Conservation (phyloP, 768 basidiomycete species). For the Boletus bicolor region DNA sequence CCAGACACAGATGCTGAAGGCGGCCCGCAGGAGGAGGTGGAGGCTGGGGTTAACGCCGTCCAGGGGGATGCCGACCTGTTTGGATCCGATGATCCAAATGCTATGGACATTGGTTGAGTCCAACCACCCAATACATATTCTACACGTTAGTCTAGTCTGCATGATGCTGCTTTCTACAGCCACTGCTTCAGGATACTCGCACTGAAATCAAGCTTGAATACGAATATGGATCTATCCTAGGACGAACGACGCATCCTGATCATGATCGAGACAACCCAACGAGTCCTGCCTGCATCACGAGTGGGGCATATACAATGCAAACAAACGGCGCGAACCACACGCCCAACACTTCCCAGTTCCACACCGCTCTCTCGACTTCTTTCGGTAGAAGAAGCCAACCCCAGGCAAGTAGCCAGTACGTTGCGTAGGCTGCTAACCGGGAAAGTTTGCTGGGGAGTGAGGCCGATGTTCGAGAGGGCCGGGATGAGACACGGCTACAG, state of each 20-base stretch:
- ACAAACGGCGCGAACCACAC: conserved; percentile 84
- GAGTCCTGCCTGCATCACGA: conserved; percentile 68
- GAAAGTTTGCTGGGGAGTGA: conserved; percentile 24
- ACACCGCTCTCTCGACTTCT: conserved; percentile 51
- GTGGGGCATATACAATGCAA: conserved; percentile 73
- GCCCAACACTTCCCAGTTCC: conserved; percentile 76
- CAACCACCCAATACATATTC: not conserved
- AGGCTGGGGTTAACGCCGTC: conserved; percentile 20
- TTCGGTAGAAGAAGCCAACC: conserved; percentile 54
- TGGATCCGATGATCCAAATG: conserved; percentile 44
- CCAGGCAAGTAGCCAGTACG: conserved; percentile 49
- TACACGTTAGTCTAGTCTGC: not conserved
- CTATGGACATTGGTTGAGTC: conserved; percentile 33
- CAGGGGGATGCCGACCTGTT: conserved; percentile 38
- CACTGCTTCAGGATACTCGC: not conserved
- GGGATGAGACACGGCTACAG: conserved; percentile 36
- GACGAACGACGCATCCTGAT: not conserved
- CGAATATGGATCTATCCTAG: conserved; percentile 1
- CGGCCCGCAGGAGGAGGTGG: conserved; percentile 37
- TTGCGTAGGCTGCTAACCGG: conserved; percentile 18
- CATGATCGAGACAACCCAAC: conserved; percentile 38
- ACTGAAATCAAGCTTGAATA: not conserved
- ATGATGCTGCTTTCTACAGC: not conserved
- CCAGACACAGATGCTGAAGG: conserved; percentile 41
- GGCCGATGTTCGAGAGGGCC: conserved; percentile 11